phyloP scores from a whole-genome alignment of 2,329 filamentous ascomycete species.

The Rutstroemia sydowiana region DNA sequence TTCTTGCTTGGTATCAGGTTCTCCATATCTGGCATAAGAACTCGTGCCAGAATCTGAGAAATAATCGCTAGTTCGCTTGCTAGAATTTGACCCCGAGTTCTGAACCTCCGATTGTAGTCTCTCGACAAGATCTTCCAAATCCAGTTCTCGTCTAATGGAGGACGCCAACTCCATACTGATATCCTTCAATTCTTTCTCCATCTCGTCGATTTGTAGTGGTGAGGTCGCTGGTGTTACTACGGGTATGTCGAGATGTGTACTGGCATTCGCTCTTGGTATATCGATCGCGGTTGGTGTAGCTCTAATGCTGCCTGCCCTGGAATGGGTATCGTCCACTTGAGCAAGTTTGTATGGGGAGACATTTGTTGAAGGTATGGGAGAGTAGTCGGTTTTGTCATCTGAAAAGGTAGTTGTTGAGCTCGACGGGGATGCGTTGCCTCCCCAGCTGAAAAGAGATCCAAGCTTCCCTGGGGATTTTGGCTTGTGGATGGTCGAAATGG shows the following conservation, averaged over 20 bases:
- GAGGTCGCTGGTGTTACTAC: slow-evolving; percentile 31
- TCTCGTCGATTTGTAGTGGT: slow-evolving; percentile 62
- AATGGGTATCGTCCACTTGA: slow-evolving; percentile 20
- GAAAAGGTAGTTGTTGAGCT: slow-evolving; percentile 58
- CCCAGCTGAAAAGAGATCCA: slow-evolving; percentile 62
- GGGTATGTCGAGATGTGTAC: slow-evolving; percentile 25
- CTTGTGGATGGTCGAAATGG: slow-evolving; percentile 24
- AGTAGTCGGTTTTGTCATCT: slow-evolving; percentile 39
- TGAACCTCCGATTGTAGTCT: slow-evolving; percentile 71
- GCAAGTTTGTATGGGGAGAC: slow-evolving; percentile 32
- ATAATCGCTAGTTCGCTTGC: slow-evolving; percentile 85
- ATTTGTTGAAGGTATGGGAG: slow-evolving; percentile 50
- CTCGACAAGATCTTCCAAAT: slow-evolving; percentile 90
- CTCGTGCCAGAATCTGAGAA: slow-evolving; percentile 94
- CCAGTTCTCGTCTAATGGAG: slow-evolving; percentile 92
- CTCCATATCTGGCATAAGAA: slow-evolving; percentile 62
- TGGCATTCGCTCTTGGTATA: slow-evolving; percentile 29
- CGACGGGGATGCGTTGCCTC: slow-evolving; percentile 44
- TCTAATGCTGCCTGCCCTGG: slow-evolving; percentile 14
- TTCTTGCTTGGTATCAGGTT: slow-evolving; percentile 53
- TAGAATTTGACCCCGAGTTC: slow-evolving; percentile 44
- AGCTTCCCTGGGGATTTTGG: slow-evolving; percentile 50
- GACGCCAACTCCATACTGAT: slow-evolving; percentile 88
- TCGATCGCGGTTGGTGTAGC: slow-evolving; percentile 33
- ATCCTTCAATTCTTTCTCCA: slow-evolving; percentile 90